phyloP scores from a whole-genome alignment of 176 grass and related monocot genomes.

The Zea luxurians region DNA sequence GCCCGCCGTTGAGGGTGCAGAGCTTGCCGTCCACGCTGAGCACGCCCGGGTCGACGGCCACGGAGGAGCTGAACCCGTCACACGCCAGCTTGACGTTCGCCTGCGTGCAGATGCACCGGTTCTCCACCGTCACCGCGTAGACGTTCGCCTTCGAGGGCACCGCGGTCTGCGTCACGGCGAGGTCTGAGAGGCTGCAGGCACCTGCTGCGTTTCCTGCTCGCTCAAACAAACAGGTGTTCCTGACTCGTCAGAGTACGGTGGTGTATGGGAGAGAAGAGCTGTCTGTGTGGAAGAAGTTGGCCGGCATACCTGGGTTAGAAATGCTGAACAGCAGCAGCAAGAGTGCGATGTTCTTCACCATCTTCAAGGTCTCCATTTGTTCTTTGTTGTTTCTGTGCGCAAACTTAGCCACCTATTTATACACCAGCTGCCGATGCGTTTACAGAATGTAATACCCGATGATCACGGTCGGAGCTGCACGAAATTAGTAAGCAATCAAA shows the following conservation, averaged over 20 bases:
- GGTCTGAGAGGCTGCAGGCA: neutral
- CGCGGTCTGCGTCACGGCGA: neutral
- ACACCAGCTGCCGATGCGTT: neutral
- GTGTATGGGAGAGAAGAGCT: neutral
- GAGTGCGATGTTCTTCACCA: neutral
- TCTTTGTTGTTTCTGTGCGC: neutral
- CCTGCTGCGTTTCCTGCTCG: neutral
- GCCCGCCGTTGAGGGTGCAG: neutral
- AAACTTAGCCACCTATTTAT: neutral
- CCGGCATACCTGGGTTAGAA: neutral
- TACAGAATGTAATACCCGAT: neutral
- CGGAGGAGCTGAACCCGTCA: neutral
- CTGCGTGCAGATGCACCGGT: constrained; percentile 33
- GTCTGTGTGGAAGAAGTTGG: neutral
- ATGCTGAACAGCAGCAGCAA: neutral
- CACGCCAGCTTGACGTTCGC: constrained; percentile 31
- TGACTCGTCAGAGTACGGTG: neutral
- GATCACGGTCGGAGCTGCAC: neutral
- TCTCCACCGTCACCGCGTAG: constrained; percentile 18
- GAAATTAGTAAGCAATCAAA: neutral
- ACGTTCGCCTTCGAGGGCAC: neutral
- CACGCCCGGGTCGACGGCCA: neutral
- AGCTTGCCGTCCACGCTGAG: neutral
- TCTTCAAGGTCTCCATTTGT: neutral
- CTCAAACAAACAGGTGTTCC: neutral